phyloP scores from a whole-genome alignment of 2,329 filamentous ascomycete species.

The Ceratocystiopsis sp. region DNA sequence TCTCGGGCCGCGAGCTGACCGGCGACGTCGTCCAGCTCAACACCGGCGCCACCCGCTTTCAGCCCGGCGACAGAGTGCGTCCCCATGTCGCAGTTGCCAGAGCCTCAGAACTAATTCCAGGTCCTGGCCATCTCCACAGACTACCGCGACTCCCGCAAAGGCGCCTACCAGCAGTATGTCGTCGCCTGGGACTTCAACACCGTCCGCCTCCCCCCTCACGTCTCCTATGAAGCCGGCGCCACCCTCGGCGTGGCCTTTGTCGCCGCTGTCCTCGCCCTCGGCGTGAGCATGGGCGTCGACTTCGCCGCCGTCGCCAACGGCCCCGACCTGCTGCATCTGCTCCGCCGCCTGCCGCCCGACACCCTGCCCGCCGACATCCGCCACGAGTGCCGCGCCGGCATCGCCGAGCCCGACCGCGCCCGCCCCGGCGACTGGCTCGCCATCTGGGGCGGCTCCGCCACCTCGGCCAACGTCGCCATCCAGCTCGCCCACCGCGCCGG shows the following conservation, averaged over 20 bases:
- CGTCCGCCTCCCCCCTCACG: constrained; percentile 37
- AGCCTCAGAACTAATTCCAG: constrained; percentile 16
- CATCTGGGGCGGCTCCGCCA: constrained; percentile 60
- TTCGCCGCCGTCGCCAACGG: constrained; percentile 36
- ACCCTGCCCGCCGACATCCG: constrained; percentile 42
- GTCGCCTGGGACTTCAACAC: constrained; percentile 48
- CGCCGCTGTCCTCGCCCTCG: constrained; percentile 47
- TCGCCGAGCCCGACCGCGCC: constrained; percentile 34
- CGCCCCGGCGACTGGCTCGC: constrained; percentile 49
- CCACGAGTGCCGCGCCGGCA: constrained; percentile 42
- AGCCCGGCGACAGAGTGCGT: constrained; percentile 34
- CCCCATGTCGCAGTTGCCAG: too few species aligned
- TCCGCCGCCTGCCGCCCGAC: constrained; percentile 27
- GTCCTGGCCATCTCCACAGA: constrained; percentile 55
- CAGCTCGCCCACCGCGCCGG: constrained; percentile 53
- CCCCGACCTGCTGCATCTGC: constrained; percentile 38
- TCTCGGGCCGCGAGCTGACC: constrained; percentile 53
- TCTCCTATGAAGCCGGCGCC: constrained; percentile 37
- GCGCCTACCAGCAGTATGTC: constrained; percentile 54
- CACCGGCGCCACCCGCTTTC: constrained; percentile 28
- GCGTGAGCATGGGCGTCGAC: constrained; percentile 52
- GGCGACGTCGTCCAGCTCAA: constrained; percentile 40
- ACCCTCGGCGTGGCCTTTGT: constrained; percentile 57
- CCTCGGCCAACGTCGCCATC: constrained; percentile 47
- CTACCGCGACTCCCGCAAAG: constrained; percentile 55